phyloP scores from a whole-genome alignment of 495 filamentous ascomycete genomes.

The Aspergillus leporis region DNA sequence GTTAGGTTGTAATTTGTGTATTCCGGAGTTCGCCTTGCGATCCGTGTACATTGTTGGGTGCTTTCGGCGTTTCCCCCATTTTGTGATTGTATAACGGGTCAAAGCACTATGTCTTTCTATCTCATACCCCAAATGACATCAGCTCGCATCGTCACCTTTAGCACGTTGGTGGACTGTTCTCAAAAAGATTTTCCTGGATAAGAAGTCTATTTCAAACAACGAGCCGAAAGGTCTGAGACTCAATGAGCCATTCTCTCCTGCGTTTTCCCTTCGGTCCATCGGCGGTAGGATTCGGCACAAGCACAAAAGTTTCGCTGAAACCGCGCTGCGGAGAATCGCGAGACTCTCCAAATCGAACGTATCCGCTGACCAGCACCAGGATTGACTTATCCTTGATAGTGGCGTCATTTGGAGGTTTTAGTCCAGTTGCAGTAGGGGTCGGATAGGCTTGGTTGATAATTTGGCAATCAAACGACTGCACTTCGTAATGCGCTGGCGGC shows the following conservation, averaged over 20 bases:
- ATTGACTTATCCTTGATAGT: constrained; percentile 65
- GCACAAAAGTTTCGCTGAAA: constrained; percentile 74
- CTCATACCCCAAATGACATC: constrained; percentile 11
- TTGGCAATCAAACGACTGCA: constrained; percentile 70
- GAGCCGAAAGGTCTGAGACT: constrained; percentile 71
- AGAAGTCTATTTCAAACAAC: constrained; percentile 42
- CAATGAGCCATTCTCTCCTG: constrained; percentile 62
- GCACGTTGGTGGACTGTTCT: not conserved
- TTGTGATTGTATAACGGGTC: constrained; percentile 4
- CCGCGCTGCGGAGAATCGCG: constrained; percentile 56
- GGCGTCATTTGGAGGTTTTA: constrained; percentile 35
- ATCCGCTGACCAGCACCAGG: constrained; percentile 65
- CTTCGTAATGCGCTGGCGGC: constrained; percentile 60
- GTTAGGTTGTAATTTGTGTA: not conserved
- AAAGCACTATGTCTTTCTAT: constrained; percentile 13
- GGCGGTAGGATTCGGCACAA: constrained; percentile 72
- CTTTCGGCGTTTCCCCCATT: not conserved
- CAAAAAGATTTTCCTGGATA: not conserved
- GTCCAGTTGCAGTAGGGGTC: constrained; percentile 35
- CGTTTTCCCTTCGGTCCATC: constrained; percentile 45
- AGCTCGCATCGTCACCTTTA: constrained; percentile 2
- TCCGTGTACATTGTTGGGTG: not conserved
- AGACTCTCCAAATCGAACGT: constrained; percentile 59
- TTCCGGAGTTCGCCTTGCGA: not conserved
- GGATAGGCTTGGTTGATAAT: constrained; percentile 68